Percentiles rank a stretch among this genome's conserved stretches.
Evolutionary conservation across 768 basidiomycete species (phyloP).

Genomic region (Serendipita sp.): DNA sequence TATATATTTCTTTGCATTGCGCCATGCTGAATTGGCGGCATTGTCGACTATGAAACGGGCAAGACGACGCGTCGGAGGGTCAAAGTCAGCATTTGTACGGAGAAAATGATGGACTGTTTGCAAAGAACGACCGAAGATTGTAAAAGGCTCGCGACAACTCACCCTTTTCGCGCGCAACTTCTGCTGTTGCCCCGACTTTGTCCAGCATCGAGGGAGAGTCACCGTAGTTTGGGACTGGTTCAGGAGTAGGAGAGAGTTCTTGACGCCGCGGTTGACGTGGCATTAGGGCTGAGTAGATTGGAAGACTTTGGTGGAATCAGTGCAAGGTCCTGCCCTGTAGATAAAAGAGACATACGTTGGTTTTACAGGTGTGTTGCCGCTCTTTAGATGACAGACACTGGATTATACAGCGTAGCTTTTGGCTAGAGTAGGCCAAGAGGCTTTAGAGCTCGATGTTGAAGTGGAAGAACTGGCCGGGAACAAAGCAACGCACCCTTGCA

Average conservation of each 20-base stretch:
- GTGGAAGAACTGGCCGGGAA: too few relatives aligned
- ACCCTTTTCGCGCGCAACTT: not conserved
- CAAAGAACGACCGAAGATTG: not conserved
- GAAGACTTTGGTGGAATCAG: too few relatives aligned
- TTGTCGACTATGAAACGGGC: not conserved
- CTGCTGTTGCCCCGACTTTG: not conserved
- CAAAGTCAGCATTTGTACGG: too few relatives aligned
- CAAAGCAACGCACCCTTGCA: too few relatives aligned
- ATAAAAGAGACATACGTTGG: too few relatives aligned
- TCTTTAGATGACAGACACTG: too few relatives aligned
- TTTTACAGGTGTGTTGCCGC: too few relatives aligned
- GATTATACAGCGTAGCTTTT: not conserved
- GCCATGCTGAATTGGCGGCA: not conserved
- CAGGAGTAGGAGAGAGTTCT: not conserved
- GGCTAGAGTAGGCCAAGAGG: too few relatives aligned
- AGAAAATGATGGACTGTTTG: too few relatives aligned
- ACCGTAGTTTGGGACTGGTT: not conserved
- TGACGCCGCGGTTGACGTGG: not conserved
- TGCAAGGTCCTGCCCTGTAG: too few relatives aligned
- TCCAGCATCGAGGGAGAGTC: not conserved
- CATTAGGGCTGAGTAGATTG: not conserved
- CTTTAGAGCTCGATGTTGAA: too few relatives aligned
- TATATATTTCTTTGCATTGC: not conserved
- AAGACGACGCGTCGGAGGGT: too few relatives aligned
- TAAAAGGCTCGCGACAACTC: not conserved